Conservation (phyloP, 225 moss, liverwort and hornwort species). For the Marchantia paleacea region DNA sequence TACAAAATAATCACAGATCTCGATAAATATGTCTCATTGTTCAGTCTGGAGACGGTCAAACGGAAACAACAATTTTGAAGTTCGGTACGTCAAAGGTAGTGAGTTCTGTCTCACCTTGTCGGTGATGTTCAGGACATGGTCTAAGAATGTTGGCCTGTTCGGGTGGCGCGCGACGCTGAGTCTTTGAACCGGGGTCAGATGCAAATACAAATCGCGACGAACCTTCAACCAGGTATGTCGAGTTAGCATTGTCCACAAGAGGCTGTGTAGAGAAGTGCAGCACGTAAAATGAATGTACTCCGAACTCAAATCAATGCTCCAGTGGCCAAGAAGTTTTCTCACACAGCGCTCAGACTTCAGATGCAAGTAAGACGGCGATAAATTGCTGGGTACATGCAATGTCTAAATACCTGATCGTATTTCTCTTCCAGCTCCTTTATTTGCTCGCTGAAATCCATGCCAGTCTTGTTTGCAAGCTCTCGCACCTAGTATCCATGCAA, state of each 20-base stretch:
- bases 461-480: conserved; percentile 90
- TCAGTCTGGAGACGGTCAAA: background rate
- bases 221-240: conserved; percentile 48
- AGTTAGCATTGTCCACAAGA: background rate
- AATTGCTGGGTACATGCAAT: background rate
- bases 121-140: conserved; percentile 94
- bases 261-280: background rate
- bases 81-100: too few relatives aligned
- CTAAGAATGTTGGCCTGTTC: conserved; percentile 91
- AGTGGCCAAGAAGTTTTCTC: background rate
- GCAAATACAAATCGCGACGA: conserved; percentile 80
- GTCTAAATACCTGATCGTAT: conserved; percentile 74
- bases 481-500: conserved; percentile 50
- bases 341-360: background rate
- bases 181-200: conserved; percentile 89
- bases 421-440: conserved; percentile 86
- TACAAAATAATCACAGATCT: conserved; percentile 19
- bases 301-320: background rate
- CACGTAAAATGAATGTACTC: background rate
- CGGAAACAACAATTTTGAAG: background rate
- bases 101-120: conserved; percentile 61
- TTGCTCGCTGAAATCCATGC: conserved; percentile 96
- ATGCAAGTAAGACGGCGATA: background rate
- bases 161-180: conserved; percentile 97
- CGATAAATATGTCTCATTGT: background rate